Evolutionary conservation across 1,139 yeast species (phyloP).

Genomic region (Candida albicans): DNA sequence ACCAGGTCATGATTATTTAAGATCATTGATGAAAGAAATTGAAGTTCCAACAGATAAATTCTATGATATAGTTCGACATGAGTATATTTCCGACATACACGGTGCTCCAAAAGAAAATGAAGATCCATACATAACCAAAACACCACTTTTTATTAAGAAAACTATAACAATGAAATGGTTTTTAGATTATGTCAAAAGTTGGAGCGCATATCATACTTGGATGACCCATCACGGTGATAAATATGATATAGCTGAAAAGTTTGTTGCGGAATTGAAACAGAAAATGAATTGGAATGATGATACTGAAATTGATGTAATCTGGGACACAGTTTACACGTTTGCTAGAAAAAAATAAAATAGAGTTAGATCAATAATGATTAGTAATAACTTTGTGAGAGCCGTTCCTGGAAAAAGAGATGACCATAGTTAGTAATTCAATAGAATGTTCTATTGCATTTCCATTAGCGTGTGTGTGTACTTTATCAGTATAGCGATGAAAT

Average conservation of each 20-base stretch:
- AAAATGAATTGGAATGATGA: constrained; percentile 46
- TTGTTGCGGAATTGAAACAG: constrained; percentile 43
- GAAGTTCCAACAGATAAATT: constrained; percentile 43
- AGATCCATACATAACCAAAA: constrained; percentile 15
- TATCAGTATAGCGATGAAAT: too few species aligned
- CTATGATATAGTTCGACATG: constrained; percentile 38
- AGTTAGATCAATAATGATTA: background rate
- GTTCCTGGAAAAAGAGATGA: background rate
- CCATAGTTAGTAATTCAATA: too few species aligned
- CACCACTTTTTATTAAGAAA: constrained; percentile 42
- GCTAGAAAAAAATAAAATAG: constrained; percentile 24
- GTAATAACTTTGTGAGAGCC: background rate
- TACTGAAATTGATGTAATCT: constrained; percentile 47
- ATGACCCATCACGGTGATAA: constrained; percentile 33
- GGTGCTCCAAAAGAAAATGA: constrained; percentile 18
- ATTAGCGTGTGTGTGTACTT: too few species aligned
- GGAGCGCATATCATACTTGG: constrained; percentile 77
- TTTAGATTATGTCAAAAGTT: constrained; percentile 54
- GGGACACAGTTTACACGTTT: constrained; percentile 60
- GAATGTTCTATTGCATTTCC: too few species aligned
- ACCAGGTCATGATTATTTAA: constrained; percentile 63
- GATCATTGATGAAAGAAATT: constrained; percentile 43
- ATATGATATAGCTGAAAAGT: constrained; percentile 40
- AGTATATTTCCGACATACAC: constrained; percentile 36
- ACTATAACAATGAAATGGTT: constrained; percentile 45